phyloP scores from a whole-genome alignment of 305 asterid species.

The Solanum hybrid region DNA sequence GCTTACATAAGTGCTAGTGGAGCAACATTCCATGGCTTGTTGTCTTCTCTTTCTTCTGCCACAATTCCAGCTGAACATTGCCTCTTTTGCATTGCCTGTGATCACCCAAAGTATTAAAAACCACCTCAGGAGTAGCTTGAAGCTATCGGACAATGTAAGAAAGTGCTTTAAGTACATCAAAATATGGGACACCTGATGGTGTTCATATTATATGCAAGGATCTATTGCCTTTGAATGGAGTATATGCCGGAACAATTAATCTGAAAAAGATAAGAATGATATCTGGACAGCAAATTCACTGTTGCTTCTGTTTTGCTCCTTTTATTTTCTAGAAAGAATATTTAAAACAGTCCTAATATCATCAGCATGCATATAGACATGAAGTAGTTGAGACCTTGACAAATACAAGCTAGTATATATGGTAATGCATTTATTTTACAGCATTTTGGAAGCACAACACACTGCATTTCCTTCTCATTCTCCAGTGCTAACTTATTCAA shows the following conservation, averaged over 20 bases:
- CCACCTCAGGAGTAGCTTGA: neutral
- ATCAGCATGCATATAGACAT: neutral
- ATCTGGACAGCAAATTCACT: neutral
- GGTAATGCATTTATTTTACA: neutral
- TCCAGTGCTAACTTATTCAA: neutral
- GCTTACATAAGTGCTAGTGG: neutral
- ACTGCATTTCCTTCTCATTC: neutral
- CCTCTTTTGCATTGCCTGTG: neutral
- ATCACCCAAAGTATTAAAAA: neutral
- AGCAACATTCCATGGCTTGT: neutral
- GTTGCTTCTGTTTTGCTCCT: neutral
- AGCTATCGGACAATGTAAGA: neutral
- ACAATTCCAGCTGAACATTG: neutral
- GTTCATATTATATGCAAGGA: neutral
- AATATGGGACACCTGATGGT: neutral
- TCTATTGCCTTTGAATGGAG: neutral
- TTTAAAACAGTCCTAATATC: neutral
- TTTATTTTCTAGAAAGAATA: neutral
- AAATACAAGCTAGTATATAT: neutral
- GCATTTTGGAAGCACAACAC: neutral
- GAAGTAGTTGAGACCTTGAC: neutral
- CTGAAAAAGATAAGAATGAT: neutral
- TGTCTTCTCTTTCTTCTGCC: neutral
- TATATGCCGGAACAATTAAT: neutral
- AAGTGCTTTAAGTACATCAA: neutral